Percentiles rank a stretch among this genome's conserved stretches.
phyloP scores from a whole-genome alignment of 306 rosid species.

The Malus asiatica region DNA sequence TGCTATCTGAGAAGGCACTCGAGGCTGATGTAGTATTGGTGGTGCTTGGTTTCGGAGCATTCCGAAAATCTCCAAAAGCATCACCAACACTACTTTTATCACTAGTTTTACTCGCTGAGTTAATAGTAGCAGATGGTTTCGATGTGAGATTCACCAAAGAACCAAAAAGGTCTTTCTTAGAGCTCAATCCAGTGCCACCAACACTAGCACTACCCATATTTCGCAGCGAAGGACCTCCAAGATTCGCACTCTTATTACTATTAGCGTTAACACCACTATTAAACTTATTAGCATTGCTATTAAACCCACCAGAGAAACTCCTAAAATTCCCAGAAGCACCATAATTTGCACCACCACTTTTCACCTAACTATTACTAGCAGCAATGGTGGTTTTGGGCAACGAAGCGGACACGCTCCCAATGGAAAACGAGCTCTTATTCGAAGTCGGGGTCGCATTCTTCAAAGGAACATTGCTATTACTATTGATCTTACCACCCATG shows the following conservation, averaged over 20 bases:
- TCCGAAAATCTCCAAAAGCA: constrained; percentile 77
- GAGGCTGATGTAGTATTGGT: constrained; percentile 32
- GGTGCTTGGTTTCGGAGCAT: constrained; percentile 56
- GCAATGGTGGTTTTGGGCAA: constrained; percentile 43
- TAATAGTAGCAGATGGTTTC: constrained; percentile 45
- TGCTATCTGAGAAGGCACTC: constrained; percentile 14
- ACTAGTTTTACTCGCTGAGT: constrained; percentile 39
- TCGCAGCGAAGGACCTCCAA: constrained; percentile 54
- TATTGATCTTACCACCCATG: constrained; percentile 44
- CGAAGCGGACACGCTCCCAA: constrained; percentile 57
- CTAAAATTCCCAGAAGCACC: constrained; percentile 37
- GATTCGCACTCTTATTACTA: constrained; percentile 28
- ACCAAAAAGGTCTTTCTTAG: constrained; percentile 75
- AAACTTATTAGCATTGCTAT: not conserved
- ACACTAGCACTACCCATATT: constrained; percentile 15
- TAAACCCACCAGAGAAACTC: constrained; percentile 12
- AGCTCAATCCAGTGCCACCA: constrained; percentile 34
- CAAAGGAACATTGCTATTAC: constrained; percentile 43
- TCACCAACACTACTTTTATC: constrained; percentile 27
- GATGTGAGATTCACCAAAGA: constrained; percentile 72
- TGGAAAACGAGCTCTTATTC: constrained; percentile 50
- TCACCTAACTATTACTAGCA: constrained; percentile 1
- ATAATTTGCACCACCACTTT: constrained; percentile 33
- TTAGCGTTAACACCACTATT: constrained; percentile 17
- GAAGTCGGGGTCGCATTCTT: constrained; percentile 47